Evolutionary conservation across 169 alveolate species (phyloP).

Genomic region (Babesia bovis): DNA sequence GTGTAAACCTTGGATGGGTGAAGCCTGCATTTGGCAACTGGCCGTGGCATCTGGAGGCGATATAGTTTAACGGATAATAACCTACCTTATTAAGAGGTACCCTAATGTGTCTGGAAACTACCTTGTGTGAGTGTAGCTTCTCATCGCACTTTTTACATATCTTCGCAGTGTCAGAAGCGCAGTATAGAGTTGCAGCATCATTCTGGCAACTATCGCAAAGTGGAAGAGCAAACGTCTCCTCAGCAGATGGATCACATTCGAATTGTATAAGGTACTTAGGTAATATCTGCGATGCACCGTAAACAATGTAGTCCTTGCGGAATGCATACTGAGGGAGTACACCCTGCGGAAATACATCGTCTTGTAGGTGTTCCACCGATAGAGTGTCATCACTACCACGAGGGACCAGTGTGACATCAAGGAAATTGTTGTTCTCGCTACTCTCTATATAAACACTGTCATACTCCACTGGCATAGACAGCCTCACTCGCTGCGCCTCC

Average conservation of each 20-base stretch:
- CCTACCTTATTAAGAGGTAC: constrained; percentile 84
- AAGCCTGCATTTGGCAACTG: constrained; percentile 73
- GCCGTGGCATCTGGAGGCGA: constrained; percentile 76
- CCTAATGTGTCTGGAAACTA: constrained; percentile 86
- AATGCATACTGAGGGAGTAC: constrained; percentile 87
- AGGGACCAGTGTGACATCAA: constrained; percentile 60
- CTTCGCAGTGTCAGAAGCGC: constrained; percentile 86
- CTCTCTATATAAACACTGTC: constrained; percentile 81
- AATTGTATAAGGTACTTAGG: constrained; percentile 84
- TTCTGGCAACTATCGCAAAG: constrained; percentile 88
- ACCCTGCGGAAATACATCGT: constrained; percentile 73
- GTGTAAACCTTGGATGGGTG: constrained; percentile 75
- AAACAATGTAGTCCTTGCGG: constrained; percentile 82
- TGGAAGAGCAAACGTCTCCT: constrained; percentile 86
- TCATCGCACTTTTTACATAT: constrained; percentile 85
- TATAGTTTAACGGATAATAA: not conserved
- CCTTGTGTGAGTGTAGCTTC: constrained; percentile 81
- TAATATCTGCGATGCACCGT: constrained; percentile 85
- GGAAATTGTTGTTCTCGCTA: constrained; percentile 71
- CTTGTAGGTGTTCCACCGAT: constrained; percentile 52
- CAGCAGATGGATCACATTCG: constrained; percentile 84
- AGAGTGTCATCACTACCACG: constrained; percentile 31
- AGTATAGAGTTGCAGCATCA: constrained; percentile 84
- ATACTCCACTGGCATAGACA: constrained; percentile 74
- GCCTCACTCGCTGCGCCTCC: constrained; percentile 61